Evolutionary conservation across 2,329 filamentous ascomycete genomes (phyloP).

Genomic region (Venturia oleaginea): DNA sequence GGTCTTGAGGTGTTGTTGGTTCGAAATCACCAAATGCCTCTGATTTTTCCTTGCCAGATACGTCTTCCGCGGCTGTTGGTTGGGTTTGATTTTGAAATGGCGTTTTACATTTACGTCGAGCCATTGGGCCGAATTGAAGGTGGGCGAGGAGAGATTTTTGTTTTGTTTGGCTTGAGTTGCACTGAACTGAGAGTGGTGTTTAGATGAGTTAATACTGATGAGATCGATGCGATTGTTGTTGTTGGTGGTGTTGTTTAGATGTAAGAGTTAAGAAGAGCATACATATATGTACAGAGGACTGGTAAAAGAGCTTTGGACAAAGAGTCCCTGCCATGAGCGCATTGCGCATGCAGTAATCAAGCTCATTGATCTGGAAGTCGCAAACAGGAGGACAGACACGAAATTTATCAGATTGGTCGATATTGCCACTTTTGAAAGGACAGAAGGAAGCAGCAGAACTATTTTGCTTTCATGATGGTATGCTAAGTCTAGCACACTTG

Average conservation of each 20-base stretch:
- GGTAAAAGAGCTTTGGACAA: neutral
- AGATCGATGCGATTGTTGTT: neutral
- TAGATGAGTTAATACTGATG: neutral
- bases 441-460: too few species aligned
- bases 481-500: too few species aligned
- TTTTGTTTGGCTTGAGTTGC: neutral
- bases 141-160: too few species aligned
- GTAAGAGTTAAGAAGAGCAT: neutral
- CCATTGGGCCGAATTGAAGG: neutral
- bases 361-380: neutral
- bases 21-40: too few species aligned
- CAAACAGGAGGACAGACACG: neutral
- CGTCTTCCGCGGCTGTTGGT: too few species aligned
- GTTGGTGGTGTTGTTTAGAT: neutral
- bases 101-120: neutral
- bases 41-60: too few species aligned
- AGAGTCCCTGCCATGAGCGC: neutral
- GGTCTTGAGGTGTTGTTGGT: neutral
- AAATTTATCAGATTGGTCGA: neutral
- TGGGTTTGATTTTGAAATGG: neutral
- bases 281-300: too few species aligned
- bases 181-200: too few species aligned
- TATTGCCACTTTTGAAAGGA: too few species aligned
- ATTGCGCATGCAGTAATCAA: neutral
- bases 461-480: too few species aligned